Conservation (phyloP, 208 protist species). For the Wallacemonas sp. region DNA sequence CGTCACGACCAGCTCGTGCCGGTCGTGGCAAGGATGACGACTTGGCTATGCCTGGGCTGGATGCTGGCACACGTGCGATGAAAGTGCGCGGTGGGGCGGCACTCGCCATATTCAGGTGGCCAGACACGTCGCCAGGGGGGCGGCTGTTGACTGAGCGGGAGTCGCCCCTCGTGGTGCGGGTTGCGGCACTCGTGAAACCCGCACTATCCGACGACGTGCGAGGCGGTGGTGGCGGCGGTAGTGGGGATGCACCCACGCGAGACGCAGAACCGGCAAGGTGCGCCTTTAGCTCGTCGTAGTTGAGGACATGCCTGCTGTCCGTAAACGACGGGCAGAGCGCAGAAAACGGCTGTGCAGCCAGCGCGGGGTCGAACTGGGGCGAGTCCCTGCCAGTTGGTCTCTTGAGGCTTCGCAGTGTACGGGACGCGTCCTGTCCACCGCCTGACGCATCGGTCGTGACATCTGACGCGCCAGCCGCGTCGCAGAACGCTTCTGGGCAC, state of each 20-base stretch:
- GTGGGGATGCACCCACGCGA: too few species aligned
- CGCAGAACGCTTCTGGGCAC: slow-evolving; percentile 8
- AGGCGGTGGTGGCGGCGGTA: not conserved
- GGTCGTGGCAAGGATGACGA: too few species aligned
- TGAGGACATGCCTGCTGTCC: not conserved
- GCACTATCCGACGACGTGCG: not conserved
- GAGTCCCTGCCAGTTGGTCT: not conserved
- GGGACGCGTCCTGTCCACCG: not conserved
- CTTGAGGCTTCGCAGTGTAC: not conserved
- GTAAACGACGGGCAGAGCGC: not conserved
- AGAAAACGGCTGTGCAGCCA: not conserved
- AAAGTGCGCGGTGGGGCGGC: too few species aligned
- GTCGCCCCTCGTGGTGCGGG: too few species aligned
- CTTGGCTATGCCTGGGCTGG: too few species aligned
- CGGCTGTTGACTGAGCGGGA: too few species aligned
- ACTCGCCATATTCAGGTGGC: too few species aligned
- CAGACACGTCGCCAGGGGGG: too few species aligned
- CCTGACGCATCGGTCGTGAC: not conserved
- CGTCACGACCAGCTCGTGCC: too few species aligned
- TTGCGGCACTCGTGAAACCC: not conserved
- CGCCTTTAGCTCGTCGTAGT: not conserved
- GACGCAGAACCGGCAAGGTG: not conserved
- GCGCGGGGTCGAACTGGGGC: not conserved
- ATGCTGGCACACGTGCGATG: too few species aligned
- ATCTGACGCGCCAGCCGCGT: not conserved